These are phyloP conservation scores for Colletotrichum sp. DNA, from an alignment of 2,329 filamentous ascomycete species.

Conservation along the genomic window DNA sequence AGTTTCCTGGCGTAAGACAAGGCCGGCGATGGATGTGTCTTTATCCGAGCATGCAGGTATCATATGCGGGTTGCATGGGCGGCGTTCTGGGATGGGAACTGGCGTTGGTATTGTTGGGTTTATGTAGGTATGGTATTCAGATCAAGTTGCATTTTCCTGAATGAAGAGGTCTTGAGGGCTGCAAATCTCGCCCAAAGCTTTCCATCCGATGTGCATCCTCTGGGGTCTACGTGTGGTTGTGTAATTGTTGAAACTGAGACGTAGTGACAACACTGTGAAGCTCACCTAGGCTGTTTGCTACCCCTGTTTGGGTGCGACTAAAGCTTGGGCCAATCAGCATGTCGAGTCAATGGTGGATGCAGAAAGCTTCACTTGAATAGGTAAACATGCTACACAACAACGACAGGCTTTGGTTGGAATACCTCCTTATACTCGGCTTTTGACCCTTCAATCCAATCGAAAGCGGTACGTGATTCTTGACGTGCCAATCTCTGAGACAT, in stretches of 20 bases:
- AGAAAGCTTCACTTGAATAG: slow-evolving; percentile 7
- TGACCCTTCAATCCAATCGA: not conserved
- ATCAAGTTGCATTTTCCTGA: not conserved
- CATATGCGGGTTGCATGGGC: slow-evolving; percentile 4
- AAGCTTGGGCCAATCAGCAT: slow-evolving; percentile 11
- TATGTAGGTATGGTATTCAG: not conserved
- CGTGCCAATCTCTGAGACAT: not conserved
- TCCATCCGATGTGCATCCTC: not conserved
- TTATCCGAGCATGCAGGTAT: not conserved
- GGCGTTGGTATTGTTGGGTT: not conserved
- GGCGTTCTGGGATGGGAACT: not conserved
- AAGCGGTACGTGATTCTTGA: not conserved
- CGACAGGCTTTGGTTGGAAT: not conserved
- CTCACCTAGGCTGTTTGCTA: not conserved
- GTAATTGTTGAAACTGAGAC: not conserved
- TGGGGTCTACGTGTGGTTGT: not conserved
- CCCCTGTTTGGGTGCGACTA: not conserved
- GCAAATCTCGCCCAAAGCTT: not conserved
- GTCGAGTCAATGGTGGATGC: not conserved
- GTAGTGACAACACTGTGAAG: not conserved
- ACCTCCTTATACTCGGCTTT: not conserved
- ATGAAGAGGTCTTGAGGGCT: not conserved
- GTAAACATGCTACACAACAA: not conserved
- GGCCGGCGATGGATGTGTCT: not conserved
- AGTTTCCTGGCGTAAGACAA: slow-evolving; percentile 58